Base-by-base conservation (phyloP, 345 rosid species). In the Anacardium occidentale region DNA sequence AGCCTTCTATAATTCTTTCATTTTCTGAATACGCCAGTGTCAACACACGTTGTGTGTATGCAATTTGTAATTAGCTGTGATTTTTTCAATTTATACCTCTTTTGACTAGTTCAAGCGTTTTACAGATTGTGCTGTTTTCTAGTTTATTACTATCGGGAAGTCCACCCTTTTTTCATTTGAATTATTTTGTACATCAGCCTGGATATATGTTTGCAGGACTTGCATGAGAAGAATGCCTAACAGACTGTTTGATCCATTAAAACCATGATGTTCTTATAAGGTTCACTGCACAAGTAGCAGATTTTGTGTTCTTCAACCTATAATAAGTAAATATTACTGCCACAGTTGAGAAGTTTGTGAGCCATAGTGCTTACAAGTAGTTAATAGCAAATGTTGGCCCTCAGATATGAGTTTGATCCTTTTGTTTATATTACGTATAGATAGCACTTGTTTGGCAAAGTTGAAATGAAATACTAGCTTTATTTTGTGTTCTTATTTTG, bases 81-180 rank as follows among this genome's bases (percentile, higher is more conserved):
- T 10, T 51, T 74, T 51, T 55, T 26, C 7, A 59, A 56, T 70
- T 57, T 53, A 15, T 53, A 62, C 18, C 22, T 18, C 24, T 62
- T 13, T 47, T 68, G 12, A 17, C 48, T 62, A 3, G 17, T 47
- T 24, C 17, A 24, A 32, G 20, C 9, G n/a, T 37, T 32, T 47
- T 40, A 22, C 14, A 25, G 25, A 40, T 61, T 34, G n/a, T 3
- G 26, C 15, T 61, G 37, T n/a, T 44, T 64, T 40, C 56, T 54
- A 5, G 20, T 10, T 10, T 2, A 7, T 64, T 14, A 32, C 56
- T 63, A 9, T 20, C 3, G 37, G 58, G n/a, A 44, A 15, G 11
- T 20, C 18, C 11, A 21, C 32, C 66, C 10, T 24, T 40, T 8
- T 10, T 40, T 55, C 13, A 26, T 69, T 59, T 66, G 15, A 22